Conservation (phyloP, 148 eudicot species). For the Camellia granthamiana region DNA sequence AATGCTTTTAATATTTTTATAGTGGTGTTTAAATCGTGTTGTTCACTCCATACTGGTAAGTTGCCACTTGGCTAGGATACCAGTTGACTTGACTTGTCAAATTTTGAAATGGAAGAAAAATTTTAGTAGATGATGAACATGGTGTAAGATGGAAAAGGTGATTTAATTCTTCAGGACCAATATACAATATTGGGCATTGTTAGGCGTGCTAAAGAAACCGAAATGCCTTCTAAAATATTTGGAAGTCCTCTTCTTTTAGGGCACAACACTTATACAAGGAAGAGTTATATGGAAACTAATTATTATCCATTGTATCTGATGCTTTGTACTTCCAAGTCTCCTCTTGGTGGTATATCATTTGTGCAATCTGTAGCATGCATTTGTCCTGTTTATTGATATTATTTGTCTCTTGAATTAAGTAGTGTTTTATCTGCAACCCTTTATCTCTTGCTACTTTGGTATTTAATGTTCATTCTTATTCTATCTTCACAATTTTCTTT, state of each 20-base stretch:
- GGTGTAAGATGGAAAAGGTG: not conserved
- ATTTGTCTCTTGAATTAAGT: not conserved
- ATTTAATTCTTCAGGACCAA: no score
- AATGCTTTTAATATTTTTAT: not conserved
- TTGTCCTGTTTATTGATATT: not conserved
- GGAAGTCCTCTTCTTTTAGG: not conserved
- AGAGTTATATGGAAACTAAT: no score
- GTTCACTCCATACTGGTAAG: not conserved
- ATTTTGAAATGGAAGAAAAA: not conserved
- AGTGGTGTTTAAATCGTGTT: not conserved
- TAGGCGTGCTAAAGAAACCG: not conserved
- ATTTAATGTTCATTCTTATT: not conserved
- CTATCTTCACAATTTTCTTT: not conserved
- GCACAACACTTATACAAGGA: no score
- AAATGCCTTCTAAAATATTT: not conserved
- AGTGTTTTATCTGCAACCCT: not conserved
- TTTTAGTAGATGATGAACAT: not conserved
- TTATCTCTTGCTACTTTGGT: not conserved
- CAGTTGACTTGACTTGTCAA: not conserved
- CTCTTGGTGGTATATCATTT: not conserved
- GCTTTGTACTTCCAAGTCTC: no score
- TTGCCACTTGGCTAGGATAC: not conserved
- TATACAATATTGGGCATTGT: no score
- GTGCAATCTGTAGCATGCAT: not conserved
- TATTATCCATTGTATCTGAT: no score